Evolutionary conservation across 768 basidiomycete species (phyloP).

Genomic region (Phaeotremella skinneri): DNA sequence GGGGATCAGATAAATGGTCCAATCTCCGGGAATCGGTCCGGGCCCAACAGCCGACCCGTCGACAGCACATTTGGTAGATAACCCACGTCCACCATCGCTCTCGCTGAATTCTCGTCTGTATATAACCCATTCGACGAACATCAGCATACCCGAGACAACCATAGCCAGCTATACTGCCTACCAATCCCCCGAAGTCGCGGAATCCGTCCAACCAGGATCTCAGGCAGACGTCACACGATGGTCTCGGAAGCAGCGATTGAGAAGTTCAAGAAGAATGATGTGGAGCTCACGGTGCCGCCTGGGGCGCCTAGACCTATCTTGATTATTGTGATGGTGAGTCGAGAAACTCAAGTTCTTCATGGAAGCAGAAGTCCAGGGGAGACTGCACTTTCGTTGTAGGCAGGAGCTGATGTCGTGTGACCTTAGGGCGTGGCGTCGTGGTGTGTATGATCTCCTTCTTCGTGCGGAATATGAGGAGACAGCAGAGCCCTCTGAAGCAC

Average conservation of each 20-base stretch:
- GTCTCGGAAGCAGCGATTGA: constrained; percentile 17
- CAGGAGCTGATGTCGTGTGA: background rate
- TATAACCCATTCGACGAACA: background rate
- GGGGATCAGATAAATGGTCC: background rate
- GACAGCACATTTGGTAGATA: too few species aligned
- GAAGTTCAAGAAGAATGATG: constrained; percentile 27
- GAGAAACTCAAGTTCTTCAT: background rate
- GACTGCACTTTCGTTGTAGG: background rate
- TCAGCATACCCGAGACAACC: too few species aligned
- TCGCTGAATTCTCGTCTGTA: too few species aligned
- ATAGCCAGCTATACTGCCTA: too few species aligned
- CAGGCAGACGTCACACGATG: too few species aligned
- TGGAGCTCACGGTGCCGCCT: constrained; percentile 41
- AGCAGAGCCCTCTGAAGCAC: too few species aligned
- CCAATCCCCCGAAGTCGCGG: too few species aligned
- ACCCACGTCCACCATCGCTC: too few species aligned
- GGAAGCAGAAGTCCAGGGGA: background rate
- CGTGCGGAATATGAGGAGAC: too few species aligned
- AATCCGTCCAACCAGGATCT: too few species aligned
- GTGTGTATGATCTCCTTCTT: background rate
- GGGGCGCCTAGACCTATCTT: constrained; percentile 47
- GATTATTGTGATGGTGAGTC: constrained; percentile 54
- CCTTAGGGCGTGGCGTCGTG: constrained; percentile 1
- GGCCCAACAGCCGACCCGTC: too few species aligned
- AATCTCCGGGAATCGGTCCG: background rate